These are phyloP conservation scores for Auricularia auricula-judae DNA, from an alignment of 768 basidiomycete species.

Conservation along the genomic window DNA sequence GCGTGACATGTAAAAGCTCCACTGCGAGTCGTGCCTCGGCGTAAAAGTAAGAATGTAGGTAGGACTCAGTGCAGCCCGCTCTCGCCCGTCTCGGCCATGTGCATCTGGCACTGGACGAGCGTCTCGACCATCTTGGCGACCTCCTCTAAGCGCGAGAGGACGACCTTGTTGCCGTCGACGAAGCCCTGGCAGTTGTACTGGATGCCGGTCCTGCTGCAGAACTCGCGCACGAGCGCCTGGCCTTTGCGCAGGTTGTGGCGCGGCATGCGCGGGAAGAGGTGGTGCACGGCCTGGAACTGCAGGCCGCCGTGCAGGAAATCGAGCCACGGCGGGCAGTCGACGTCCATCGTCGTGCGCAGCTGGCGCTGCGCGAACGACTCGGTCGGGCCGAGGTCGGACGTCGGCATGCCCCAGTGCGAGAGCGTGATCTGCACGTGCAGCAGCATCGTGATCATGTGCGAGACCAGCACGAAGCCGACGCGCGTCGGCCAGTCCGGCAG, in stretches of 20 bases:
- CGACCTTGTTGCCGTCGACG: conserved; percentile 73
- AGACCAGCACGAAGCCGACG: conserved; percentile 71
- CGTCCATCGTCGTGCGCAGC: conserved; percentile 91
- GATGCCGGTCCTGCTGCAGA: conserved; percentile 72
- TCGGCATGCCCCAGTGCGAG: conserved; percentile 95
- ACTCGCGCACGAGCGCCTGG: conserved; percentile 75
- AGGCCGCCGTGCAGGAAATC: conserved; percentile 95
- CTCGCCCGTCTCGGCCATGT: background rate
- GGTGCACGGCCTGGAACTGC: conserved; percentile 94
- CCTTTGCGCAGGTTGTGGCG: conserved; percentile 84
- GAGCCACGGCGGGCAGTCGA: conserved; percentile 73
- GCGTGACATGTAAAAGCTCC: no score
- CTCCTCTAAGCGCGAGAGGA: conserved; percentile 65
- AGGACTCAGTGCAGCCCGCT: background rate
- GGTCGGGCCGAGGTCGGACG: conserved; percentile 78
- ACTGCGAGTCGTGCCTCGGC: no score
- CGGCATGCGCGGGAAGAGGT: conserved; percentile 93
- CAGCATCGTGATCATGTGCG: conserved; percentile 78
- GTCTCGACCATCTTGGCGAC: conserved; percentile 79
- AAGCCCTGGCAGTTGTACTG: conserved; percentile 90
- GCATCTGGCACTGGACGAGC: background rate
- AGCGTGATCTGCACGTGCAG: conserved; percentile 92
- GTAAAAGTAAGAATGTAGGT: no score
- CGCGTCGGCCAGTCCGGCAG: conserved; percentile 61
- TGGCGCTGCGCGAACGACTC: conserved; percentile 94